phyloP scores from a whole-genome alignment of 2,329 filamentous ascomycete species.

The Lasiodiplodia sp. region DNA sequence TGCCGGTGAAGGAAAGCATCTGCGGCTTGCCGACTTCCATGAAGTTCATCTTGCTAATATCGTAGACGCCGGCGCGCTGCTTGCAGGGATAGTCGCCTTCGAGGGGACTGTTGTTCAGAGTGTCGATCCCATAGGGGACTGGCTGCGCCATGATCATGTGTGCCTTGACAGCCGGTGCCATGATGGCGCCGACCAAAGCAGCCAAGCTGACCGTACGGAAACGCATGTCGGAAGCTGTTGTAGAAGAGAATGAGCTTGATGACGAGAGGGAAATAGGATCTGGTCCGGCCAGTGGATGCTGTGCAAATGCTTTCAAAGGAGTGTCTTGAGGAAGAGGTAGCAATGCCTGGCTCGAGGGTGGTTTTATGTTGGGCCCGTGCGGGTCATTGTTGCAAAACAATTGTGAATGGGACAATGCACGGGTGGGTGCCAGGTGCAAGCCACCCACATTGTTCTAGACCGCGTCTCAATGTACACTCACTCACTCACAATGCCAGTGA shows the following conservation, averaged over 20 bases:
- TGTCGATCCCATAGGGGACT: conserved; percentile 62
- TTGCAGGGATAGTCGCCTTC: conserved; percentile 88
- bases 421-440: neutral
- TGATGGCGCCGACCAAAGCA: conserved; percentile 50
- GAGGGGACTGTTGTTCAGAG: conserved; percentile 71
- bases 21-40: conserved; percentile 69
- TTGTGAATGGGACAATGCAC: conserved; percentile 14
- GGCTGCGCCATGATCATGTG: conserved; percentile 81
- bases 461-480: neutral
- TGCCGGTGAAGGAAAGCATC: conserved; percentile 71
- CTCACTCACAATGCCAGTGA: neutral
- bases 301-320: neutral
- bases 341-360: neutral
- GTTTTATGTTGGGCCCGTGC: neutral
- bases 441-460: conserved; percentile 15
- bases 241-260: neutral
- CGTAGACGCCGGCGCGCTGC: conserved; percentile 53
- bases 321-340: neutral
- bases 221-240: neutral
- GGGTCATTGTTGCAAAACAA: neutral
- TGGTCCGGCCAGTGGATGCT: conserved; percentile 8
- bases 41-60: conserved; percentile 62
- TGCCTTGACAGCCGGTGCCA: conserved; percentile 65
- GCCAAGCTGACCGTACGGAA: conserved; percentile 33
- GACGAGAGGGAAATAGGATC: neutral